These are phyloP conservation scores for Fraxinus ornus DNA, from an alignment of 305 asterid species.

Conservation along the genomic window DNA sequence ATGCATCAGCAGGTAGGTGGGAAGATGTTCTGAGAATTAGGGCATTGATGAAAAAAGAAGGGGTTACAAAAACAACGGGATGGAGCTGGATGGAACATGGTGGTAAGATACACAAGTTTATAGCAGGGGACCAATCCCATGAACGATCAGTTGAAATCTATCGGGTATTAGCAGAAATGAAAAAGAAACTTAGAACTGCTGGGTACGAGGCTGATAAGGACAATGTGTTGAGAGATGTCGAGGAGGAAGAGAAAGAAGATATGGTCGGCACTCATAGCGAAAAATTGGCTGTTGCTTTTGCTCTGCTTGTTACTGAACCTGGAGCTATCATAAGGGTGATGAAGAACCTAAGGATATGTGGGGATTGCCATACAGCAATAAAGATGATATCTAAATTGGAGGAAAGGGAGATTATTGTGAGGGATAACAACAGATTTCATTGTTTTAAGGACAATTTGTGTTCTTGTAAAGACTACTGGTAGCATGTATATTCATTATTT, in stretches of 20 bases:
- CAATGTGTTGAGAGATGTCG: slow-evolving; percentile 58
- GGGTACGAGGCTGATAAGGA: slow-evolving; percentile 63
- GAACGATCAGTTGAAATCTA: slow-evolving; percentile 46
- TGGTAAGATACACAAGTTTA: slow-evolving; percentile 52
- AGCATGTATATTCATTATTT: slow-evolving; percentile 1
- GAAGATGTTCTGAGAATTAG: slow-evolving; percentile 48
- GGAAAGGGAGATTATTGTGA: slow-evolving; percentile 53
- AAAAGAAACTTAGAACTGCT: slow-evolving; percentile 41
- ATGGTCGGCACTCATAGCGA: slow-evolving; percentile 71
- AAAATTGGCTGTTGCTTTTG: slow-evolving; percentile 64
- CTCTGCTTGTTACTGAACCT: slow-evolving; percentile 49
- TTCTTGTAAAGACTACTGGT: slow-evolving; percentile 74
- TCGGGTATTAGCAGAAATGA: slow-evolving; percentile 35
- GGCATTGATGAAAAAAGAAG: slow-evolving; percentile 14
- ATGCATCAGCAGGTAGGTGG: slow-evolving; percentile 66
- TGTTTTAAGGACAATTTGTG: slow-evolving; percentile 47
- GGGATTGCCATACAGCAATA: slow-evolving; percentile 68
- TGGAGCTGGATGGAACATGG: slow-evolving; percentile 68
- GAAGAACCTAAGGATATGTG: slow-evolving; percentile 67
- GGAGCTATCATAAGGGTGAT: slow-evolving; percentile 52
- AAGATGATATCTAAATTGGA: slow-evolving; percentile 59
- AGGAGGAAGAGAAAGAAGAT: slow-evolving; percentile 72
- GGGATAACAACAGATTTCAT: slow-evolving; percentile 69
- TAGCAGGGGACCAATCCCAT: slow-evolving; percentile 53
- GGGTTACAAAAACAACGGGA: slow-evolving; percentile 23